Evolutionary conservation across 2,329 filamentous ascomycete genomes (phyloP).

Genomic region (Cladosporium sp.): DNA sequence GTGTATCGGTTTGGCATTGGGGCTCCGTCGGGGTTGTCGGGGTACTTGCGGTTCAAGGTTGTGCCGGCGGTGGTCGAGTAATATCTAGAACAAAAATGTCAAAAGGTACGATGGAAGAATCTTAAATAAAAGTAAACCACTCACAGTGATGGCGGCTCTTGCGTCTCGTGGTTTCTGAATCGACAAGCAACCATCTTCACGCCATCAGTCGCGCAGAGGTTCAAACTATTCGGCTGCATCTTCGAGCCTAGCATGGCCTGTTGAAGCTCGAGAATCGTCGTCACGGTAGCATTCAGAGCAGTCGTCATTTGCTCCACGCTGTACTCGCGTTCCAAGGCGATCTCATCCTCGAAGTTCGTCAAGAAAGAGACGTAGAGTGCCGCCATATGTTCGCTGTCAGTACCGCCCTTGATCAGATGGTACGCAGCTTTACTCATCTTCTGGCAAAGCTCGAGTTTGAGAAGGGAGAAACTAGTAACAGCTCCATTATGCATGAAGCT

Average conservation of each 20-base stretch:
- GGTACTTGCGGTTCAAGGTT: conserved; percentile 49
- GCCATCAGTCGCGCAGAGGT: conserved; percentile 49
- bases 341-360: conserved; percentile 24
- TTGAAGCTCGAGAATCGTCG: conserved; percentile 43
- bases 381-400: conserved; percentile 47
- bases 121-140: neutral
- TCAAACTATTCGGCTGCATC: conserved; percentile 44
- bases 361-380: conserved; percentile 45
- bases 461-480: conserved; percentile 41
- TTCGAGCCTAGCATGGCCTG: conserved; percentile 35
- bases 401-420: conserved; percentile 44
- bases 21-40: conserved; percentile 40
- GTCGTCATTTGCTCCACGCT: conserved; percentile 36
- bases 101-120: neutral
- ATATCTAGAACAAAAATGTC: neutral
- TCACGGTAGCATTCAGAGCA: conserved; percentile 38
- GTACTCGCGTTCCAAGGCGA: conserved; percentile 35
- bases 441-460: conserved; percentile 42
- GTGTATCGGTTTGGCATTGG: conserved; percentile 30
- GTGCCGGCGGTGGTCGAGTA: conserved; percentile 40
- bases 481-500: conserved; percentile 53
- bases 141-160: conserved; percentile 45
- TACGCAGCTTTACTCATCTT: conserved; percentile 44
- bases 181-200: conserved; percentile 44
- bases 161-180: conserved; percentile 46